These are phyloP conservation scores for Periconia sp. DNA, from an alignment of 2,329 filamentous ascomycete genomes.

Conservation along the genomic window DNA sequence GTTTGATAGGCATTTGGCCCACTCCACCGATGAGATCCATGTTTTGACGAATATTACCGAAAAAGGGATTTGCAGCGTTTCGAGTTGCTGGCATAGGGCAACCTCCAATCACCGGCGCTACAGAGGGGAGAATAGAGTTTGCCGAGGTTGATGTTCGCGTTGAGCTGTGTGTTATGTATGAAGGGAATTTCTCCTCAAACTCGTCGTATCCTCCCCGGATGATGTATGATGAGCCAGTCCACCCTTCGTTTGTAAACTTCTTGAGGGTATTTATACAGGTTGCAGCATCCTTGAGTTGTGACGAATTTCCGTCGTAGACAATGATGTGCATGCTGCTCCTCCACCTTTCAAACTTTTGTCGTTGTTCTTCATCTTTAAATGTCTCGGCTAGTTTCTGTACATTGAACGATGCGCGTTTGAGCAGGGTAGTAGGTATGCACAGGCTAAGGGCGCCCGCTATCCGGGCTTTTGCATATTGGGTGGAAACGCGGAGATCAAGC, in stretches of 20 bases:
- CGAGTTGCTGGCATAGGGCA: constrained; percentile 77
- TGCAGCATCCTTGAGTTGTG: constrained; percentile 78
- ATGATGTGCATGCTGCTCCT: constrained; percentile 75
- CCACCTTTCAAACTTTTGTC: constrained; percentile 79
- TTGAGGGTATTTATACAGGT: constrained; percentile 87
- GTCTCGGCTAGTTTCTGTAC: constrained; percentile 86
- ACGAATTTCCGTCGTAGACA: constrained; percentile 83
- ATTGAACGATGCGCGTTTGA: constrained; percentile 91
- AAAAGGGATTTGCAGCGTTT: constrained; percentile 83
- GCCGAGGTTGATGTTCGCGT: constrained; percentile 25
- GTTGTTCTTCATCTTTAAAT: constrained; percentile 75
- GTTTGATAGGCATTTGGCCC: constrained; percentile 73
- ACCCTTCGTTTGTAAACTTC: constrained; percentile 89
- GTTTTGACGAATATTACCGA: constrained; percentile 94
- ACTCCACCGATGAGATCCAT: constrained; percentile 94
- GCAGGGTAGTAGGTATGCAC: constrained; percentile 90
- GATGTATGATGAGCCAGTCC: constrained; percentile 74
- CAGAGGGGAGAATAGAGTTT: constrained; percentile 50
- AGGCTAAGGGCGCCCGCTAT: constrained; percentile 85
- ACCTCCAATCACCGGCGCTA: constrained; percentile 85
- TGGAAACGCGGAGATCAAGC: constrained; percentile 85
- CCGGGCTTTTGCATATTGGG: constrained; percentile 77
- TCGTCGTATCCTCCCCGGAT: constrained; percentile 81
- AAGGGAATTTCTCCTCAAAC: constrained; percentile 72
- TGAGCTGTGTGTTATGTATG: constrained; percentile 62